A percentile compares a stretch with the other conserved stretches of the same genome.
phyloP scores from a whole-genome alignment of 495 filamentous ascomycete genomes.

The Aspergillus taichungensis region DNA sequence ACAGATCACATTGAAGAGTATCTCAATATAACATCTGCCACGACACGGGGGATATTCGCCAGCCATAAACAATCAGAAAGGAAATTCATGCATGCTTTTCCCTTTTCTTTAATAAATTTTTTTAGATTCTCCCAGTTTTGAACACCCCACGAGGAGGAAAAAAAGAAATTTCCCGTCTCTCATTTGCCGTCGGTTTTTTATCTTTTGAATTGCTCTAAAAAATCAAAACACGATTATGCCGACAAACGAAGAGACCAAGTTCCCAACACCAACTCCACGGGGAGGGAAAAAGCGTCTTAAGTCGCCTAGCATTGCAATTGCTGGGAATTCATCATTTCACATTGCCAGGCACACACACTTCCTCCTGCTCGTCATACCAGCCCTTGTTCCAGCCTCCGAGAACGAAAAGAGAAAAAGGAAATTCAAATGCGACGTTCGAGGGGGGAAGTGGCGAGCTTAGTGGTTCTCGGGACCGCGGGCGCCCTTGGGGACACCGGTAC shows the following conservation, averaged over 20 bases:
- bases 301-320: slow-evolving; percentile 33
- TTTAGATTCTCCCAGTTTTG: slow-evolving; percentile 23
- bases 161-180: slow-evolving; percentile 16
- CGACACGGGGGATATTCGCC: slow-evolving; percentile 36
- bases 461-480: slow-evolving; percentile 55
- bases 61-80: slow-evolving; percentile 35
- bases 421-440: slow-evolving; percentile 15
- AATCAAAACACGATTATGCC: slow-evolving; percentile 21
- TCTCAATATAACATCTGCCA: slow-evolving; percentile 37
- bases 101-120: background rate
- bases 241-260: slow-evolving; percentile 22
- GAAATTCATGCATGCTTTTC: slow-evolving; percentile 38
- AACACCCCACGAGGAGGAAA: slow-evolving; percentile 8
- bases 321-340: slow-evolving; percentile 21
- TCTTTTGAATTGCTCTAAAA: slow-evolving; percentile 10
- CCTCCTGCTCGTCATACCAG: slow-evolving; percentile 30
- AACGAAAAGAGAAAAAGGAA: slow-evolving; percentile 39
- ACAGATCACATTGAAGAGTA: slow-evolving; percentile 29
- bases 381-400: slow-evolving; percentile 35
- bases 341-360: slow-evolving; percentile 22
- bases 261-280: slow-evolving; percentile 35
- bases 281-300: slow-evolving; percentile 25
- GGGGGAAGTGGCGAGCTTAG: slow-evolving; percentile 19
- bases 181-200: slow-evolving; percentile 17
- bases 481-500: slow-evolving; percentile 78